Base-by-base conservation (phyloP, 2,329 filamentous ascomycete species). In the Bipolaris zeicola region DNA sequence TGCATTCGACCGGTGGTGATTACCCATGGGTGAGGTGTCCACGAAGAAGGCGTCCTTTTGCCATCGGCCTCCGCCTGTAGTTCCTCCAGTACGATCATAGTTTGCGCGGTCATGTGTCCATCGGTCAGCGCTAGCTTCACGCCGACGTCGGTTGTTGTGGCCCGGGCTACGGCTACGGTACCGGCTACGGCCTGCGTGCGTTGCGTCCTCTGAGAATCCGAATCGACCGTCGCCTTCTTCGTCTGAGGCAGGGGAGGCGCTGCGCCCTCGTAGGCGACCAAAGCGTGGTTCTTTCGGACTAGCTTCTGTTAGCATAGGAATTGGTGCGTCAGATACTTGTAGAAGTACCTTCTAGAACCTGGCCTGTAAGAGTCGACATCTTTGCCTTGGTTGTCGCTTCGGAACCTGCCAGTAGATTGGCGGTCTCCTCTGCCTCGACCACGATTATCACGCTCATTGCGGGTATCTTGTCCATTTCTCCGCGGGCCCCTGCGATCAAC, bases 231-330 rank as follows among this genome's bases (percentile, higher is more conserved):
- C 78, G 11, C 78, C 81, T 36, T 80, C 79, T 44, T 78, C 73
- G 46, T 76, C 70, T 16, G 78, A 74, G 24, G 63, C 65, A 26
- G 86, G 86, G 6, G 85, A 88, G 16, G 85, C 85, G 69, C 85
- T 87, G 60, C 86, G 82, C 65, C 85, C 79, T 43, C 85, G 81
- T 44, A 86, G 78, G 45, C 82, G 79, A 34, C 82, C 82, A 33
- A 75, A 71, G n/a, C 68, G 67, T 33, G 71, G 64, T 54, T 74
- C 71, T n/a, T 62, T 59, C 3, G 62, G 62, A 43, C 69, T 71
- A 36, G 5, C 13, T 20, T 7, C 44, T 5, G 43, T 67, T 52
- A 58, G 60, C 47, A 45, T 55, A 13, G 22, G 6, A 31, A 26
- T 13, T 6, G 18, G 20, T 28, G 39, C 8, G 18, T n/a, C 10